Evolutionary conservation across 148 eudicot genomes (phyloP), one percentile per base, ranked within the genome.

Genomic region (Selenicereus undatus): DNA sequence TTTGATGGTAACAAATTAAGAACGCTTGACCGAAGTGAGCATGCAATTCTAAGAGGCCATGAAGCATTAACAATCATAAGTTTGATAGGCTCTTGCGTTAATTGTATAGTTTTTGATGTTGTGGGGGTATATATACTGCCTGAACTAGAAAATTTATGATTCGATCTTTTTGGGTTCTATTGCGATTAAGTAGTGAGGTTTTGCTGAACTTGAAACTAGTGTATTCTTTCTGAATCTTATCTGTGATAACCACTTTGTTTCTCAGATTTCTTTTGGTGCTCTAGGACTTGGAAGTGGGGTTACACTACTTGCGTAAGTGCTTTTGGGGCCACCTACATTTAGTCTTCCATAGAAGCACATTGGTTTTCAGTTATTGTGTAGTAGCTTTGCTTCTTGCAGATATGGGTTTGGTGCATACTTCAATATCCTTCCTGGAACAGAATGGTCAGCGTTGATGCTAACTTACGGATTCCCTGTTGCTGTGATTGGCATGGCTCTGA

Each of bases 391-490:
- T 36, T 54, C 68, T 21, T 81, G 77, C 88, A 96, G 99, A 54
- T 96, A 96, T 84, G 98, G 99, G 75, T 96, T 96, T 81, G 99
- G 99, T 82, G 99, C 98, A 50, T 96, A 96, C 87, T 96, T 96
- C 76, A 93, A 92, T 85, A 83, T 96, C 77, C 97, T 96, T 58
- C 98, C 99, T 50, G 99, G 94, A 86, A 91, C 99, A 62, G 99
- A 96, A 85, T 96, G 98, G 99, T 96, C 99, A 72, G 98, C 99
- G 18, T n/a, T 96, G 62, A 96, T 96, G 99, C 86, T 96, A 77
- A 93, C 98, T 5, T 96, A 96, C 77, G 99, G 99, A 45, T 96
- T 96, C 86, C 99, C 99, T 84, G 95, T 96, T 73, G 91, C 98
- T 48, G 91, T 96, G 22, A 96, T 96, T 74, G 99, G 99, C 81